phyloP scores from a whole-genome alignment of 257 asterid species.

The Salvia hispanica region DNA sequence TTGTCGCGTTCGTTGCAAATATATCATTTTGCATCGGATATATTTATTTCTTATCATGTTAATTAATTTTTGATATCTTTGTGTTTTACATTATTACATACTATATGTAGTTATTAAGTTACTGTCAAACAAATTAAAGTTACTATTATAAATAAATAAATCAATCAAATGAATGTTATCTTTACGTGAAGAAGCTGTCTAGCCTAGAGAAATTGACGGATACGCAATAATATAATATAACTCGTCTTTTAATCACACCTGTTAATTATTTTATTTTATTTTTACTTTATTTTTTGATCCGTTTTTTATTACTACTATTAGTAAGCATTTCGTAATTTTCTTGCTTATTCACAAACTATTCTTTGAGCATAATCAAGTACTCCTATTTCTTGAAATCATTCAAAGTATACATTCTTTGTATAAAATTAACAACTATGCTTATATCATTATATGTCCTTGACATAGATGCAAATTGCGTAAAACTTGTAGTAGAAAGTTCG shows the following conservation, averaged over 20 bases:
- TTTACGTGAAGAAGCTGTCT: not conserved
- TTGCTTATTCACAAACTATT: not conserved
- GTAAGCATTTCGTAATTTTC: not conserved
- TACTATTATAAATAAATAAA: too few species aligned
- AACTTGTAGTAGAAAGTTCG: not conserved
- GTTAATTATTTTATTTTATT: not conserved
- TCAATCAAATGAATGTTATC: not conserved
- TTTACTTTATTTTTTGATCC: not conserved
- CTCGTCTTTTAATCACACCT: constrained; percentile 1
- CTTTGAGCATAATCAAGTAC: too few species aligned
- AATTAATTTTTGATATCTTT: not conserved
- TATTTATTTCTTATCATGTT: not conserved
- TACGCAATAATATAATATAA: not conserved
- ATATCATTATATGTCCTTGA: too few species aligned
- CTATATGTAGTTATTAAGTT: too few species aligned
- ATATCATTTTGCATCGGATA: not conserved
- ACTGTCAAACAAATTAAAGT: too few species aligned
- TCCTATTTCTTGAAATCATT: too few species aligned
- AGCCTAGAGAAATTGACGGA: constrained; percentile 29
- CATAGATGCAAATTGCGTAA: too few species aligned
- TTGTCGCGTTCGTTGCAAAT: too few species aligned
- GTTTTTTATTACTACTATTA: not conserved
- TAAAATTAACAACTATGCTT: too few species aligned
- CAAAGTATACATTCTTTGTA: too few species aligned
- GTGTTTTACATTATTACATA: too few species aligned